Percentiles rank a stretch among this genome's conserved stretches.
These are phyloP conservation scores for Penicillium nordicum DNA, from an alignment of 2,329 filamentous ascomycete species.

Conservation along the genomic window DNA sequence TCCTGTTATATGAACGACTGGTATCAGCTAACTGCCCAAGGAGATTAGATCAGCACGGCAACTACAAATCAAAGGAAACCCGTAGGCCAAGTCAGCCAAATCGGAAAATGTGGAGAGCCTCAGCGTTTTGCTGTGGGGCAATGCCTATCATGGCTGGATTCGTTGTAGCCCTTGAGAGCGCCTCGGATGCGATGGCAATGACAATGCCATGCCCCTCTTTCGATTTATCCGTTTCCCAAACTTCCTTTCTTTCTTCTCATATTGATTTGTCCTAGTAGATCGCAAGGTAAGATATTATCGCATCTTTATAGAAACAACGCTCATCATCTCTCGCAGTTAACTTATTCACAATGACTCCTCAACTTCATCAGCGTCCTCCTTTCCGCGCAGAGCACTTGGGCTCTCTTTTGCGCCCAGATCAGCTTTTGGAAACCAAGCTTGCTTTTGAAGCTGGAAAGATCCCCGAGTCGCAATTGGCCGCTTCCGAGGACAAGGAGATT, in stretches of 20 bases:
- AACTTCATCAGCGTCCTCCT: constrained; percentile 50
- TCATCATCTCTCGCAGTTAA: not conserved
- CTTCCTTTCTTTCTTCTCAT: not conserved
- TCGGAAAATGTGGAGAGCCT: constrained; percentile 16
- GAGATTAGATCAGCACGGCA: not conserved
- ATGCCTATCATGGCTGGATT: not conserved
- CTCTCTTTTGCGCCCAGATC: constrained; percentile 63
- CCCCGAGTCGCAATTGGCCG: constrained; percentile 54
- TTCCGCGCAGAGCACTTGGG: constrained; percentile 72
- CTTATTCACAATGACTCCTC: constrained; percentile 28
- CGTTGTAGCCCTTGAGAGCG: not conserved
- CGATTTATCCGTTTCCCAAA: not conserved
- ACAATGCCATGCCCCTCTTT: constrained; percentile 18
- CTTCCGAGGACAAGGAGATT: constrained; percentile 64
- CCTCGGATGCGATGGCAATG: constrained; percentile 6
- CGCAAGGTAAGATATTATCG: not conserved
- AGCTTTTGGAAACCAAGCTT: constrained; percentile 59
- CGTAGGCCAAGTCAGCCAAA: constrained; percentile 4
- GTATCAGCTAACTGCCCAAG: not conserved
- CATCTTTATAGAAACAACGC: not conserved
- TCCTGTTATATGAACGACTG: not conserved
- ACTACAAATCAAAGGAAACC: constrained; percentile 5
- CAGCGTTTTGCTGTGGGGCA: constrained; percentile 14
- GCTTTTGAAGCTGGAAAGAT: constrained; percentile 55
- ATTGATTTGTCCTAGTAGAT: not conserved